phyloP scores from a whole-genome alignment of 352 stramenopile species.

The Pythium periplocum region DNA sequence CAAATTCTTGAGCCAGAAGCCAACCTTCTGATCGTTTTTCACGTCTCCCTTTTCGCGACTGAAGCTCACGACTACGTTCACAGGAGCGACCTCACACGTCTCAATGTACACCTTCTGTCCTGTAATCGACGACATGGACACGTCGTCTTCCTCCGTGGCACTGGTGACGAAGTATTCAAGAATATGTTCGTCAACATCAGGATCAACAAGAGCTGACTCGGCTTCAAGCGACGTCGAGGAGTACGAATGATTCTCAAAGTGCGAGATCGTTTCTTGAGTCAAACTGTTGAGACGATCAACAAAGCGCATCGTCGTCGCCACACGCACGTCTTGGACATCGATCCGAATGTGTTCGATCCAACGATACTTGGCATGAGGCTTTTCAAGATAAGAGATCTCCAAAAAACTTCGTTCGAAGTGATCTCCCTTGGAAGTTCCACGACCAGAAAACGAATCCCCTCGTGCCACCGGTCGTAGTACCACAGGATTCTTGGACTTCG shows the following conservation, averaged over 20 bases:
- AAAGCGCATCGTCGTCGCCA: slow-evolving; percentile 78
- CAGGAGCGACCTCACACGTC: slow-evolving; percentile 54
- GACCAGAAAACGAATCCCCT: slow-evolving; percentile 10
- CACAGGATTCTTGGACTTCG: slow-evolving; percentile 53
- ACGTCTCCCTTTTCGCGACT: slow-evolving; percentile 62
- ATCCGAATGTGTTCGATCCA: slow-evolving; percentile 58
- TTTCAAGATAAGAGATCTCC: slow-evolving; percentile 59
- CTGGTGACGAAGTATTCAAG: slow-evolving; percentile 63
- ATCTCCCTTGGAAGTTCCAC: not conserved
- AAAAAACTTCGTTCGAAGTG: slow-evolving; percentile 48
- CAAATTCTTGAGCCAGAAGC: slow-evolving; percentile 78
- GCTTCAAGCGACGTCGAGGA: slow-evolving; percentile 30
- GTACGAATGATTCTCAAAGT: slow-evolving; percentile 64
- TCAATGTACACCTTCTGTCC: slow-evolving; percentile 77
- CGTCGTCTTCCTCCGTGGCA: slow-evolving; percentile 29
- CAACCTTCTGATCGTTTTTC: slow-evolving; percentile 22
- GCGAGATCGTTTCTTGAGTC: slow-evolving; percentile 51
- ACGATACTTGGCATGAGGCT: slow-evolving; percentile 63
- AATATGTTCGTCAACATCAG: slow-evolving; percentile 39
- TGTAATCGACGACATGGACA: slow-evolving; percentile 66
- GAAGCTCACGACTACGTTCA: slow-evolving; percentile 76
- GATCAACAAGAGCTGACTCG: slow-evolving; percentile 13
- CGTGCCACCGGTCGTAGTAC: slow-evolving; percentile 47
- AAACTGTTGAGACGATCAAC: slow-evolving; percentile 62
- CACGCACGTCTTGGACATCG: slow-evolving; percentile 60